Conservation (phyloP, 2,329 filamentous ascomycete species). For the Aspergillus sp. region DNA sequence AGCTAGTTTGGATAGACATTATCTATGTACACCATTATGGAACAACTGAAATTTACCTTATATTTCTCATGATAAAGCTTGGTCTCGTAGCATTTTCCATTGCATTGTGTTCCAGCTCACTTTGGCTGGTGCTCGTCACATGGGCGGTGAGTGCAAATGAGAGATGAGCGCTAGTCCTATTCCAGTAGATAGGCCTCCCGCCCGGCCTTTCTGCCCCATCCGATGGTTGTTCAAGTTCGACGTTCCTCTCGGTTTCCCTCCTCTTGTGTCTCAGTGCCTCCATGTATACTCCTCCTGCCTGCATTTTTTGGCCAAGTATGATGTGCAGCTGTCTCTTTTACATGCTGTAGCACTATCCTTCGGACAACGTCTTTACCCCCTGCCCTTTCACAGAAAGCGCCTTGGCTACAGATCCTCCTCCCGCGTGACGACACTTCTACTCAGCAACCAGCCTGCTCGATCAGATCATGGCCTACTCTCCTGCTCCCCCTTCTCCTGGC, state of each 20-base stretch:
- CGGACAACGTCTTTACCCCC: neutral
- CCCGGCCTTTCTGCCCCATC: constrained; percentile 6
- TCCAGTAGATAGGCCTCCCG: neutral
- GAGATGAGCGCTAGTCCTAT: neutral
- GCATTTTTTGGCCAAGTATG: neutral
- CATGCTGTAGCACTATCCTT: constrained; percentile 7
- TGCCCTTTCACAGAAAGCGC: constrained; percentile 3
- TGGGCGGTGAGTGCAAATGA: constrained; percentile 4
- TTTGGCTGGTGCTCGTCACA: neutral
- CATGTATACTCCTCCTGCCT: constrained; percentile 2
- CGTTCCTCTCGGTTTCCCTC: constrained; percentile 3
- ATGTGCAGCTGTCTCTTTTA: neutral
- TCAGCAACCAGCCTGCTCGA: constrained; percentile 9
- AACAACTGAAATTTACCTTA: neutral
- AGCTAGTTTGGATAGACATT: constrained; percentile 4
- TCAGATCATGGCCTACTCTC: constrained; percentile 41
- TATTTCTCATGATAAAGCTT: neutral
- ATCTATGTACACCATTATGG: constrained; percentile 7
- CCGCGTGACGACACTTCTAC: constrained; percentile 8
- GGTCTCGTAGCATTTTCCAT: too few relatives aligned
- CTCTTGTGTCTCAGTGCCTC: neutral
- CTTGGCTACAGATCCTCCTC: constrained; percentile 1
- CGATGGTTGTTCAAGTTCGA: neutral
- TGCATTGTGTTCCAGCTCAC: too few relatives aligned
- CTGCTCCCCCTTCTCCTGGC: constrained; percentile 35